Base-by-base conservation (phyloP, 495 filamentous ascomycete genomes). In the Aspergillus sclerotioniger region DNA sequence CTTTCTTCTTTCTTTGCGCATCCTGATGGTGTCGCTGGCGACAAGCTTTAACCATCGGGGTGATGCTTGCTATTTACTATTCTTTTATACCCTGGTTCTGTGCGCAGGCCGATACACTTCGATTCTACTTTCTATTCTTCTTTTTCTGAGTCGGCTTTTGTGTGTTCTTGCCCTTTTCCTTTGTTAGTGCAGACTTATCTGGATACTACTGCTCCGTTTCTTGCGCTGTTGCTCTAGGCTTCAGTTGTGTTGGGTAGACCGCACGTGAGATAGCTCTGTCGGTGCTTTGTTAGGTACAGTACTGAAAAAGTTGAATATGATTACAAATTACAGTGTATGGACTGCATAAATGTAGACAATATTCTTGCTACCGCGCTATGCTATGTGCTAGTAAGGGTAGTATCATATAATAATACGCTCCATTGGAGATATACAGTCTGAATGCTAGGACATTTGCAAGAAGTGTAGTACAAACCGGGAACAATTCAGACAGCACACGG, bases 391-490 rank as follows among this genome's bases (percentile, higher is more conserved):
- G 25, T 25, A 5, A 5, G 25, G 25, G 25, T 25, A 25, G 2
- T 25, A 25, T 25, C 2, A 25, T 25, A 25, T 25, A 25, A 25
- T 25, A 25, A 41, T 41, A n/a, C 12, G 37, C 37, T 41, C n/a
- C 13, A 41, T 41, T 41, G 47, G 51, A 43, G 44, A 58, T 54
- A 41, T 37, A 59, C 50, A 59, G 45, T 61, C 48, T 56, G 32
- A 45, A 47, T 21, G 43, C 33, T 20, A 50, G 8, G 16, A 29
- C 12, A 35, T 31, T 13, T 46, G 17, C 21, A 48, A 44, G n/a
- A 29, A 45, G 17, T 8, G 28, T 45, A 20, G 3, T 13, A 52
- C 17, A 51, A 43, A 10, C 31, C n/a, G 31, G 29, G 33, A 25
- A 2, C 25, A 25, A 3, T 25, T 47, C n/a, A 39, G 32, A 47